A percentile compares a stretch with the other conserved stretches of the same genome.
Conservation (phyloP, 257 asterid genomes). For the Solanum verrucosum region DNA sequence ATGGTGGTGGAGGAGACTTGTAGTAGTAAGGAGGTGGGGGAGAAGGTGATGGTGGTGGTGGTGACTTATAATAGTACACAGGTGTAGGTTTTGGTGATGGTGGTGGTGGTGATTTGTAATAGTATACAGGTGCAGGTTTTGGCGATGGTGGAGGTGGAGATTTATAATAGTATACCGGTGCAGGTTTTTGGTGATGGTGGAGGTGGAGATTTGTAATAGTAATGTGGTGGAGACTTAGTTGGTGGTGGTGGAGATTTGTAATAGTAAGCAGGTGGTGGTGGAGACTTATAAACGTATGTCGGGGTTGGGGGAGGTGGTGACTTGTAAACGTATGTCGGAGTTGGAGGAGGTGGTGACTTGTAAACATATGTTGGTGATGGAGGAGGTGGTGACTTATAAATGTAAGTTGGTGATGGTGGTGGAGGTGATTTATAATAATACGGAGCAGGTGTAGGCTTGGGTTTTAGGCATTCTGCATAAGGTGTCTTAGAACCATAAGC, state of each 20-base stretch:
- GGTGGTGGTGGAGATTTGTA: constrained; percentile 1
- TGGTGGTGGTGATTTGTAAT: background rate
- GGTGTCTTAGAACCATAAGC: constrained; percentile 61
- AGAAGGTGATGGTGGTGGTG: background rate
- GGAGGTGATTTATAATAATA: constrained; percentile 22
- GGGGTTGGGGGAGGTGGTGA: constrained; percentile 38
- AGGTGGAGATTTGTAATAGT: background rate
- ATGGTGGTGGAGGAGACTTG: background rate
- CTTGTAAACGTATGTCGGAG: constrained; percentile 8
- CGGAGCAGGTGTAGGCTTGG: constrained; percentile 35
- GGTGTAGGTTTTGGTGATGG: background rate
- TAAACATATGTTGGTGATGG: background rate
- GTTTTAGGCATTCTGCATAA: constrained; percentile 31
- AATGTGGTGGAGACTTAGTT: constrained; percentile 17
- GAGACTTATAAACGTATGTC: background rate
- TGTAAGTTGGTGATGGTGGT: background rate
- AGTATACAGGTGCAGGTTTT: background rate
- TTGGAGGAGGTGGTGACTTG: constrained; percentile 31
- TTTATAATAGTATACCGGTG: background rate
- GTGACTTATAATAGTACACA: background rate
- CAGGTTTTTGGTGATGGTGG: background rate
- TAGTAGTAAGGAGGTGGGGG: background rate
- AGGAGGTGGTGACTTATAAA: background rate
- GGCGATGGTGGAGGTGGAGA: background rate
- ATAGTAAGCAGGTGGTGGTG: background rate